Base-by-base conservation (phyloP, 2,329 filamentous ascomycete genomes). In the Fusarium sp. region DNA sequence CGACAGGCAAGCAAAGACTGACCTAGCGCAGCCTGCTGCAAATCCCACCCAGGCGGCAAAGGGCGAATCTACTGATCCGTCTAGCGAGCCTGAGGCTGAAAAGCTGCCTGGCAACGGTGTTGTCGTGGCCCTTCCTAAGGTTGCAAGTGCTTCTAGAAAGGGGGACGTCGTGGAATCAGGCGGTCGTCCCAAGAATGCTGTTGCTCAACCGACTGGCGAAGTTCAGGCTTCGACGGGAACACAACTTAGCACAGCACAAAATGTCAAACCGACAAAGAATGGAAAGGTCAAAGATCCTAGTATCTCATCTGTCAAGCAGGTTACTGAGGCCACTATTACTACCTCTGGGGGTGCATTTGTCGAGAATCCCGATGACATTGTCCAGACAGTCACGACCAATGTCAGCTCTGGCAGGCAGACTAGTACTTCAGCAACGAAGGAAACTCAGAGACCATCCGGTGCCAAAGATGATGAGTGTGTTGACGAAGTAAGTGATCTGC, bases 401-500 rank as follows among this genome's bases (percentile, higher is more conserved):
- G 52, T 31, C n/a, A 10, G n/a, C 35, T 45, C 44, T 29, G 23
- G 19, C 21, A 33, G 45, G 25, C 49, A 69, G 41, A 33, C 44
- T 31, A n/a, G 31, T 8, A n/a, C 29, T 23, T 29, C 42, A n/a
- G 31, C 9, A 37, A 46, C 39, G 12, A 37, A 64, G 37, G 48
- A 39, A 41, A 56, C 15, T 4, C 44, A 56, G n/a, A 41, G 46
- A 18, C 35, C 45, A 25, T 46, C 41, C 6, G 29, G 59, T 38
- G 66, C 41, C 27, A 29, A 31, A 54, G 45, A 54, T 35, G 31
- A 46, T 12, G 61, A 38, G n/a, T 74, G 68, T 38, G 23, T 31
- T 33, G 68, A 70, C 16, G 35, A 72, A 63, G 78, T 79, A 66
- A 75, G 78, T 76, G 73, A 60, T 29, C 66, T 72, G 31, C 54